A percentile compares a stretch with the other conserved stretches of the same genome.
phyloP scores from a whole-genome alignment of 192 early-diverging fungal genomes.

The Linnemannia hyalina region DNA sequence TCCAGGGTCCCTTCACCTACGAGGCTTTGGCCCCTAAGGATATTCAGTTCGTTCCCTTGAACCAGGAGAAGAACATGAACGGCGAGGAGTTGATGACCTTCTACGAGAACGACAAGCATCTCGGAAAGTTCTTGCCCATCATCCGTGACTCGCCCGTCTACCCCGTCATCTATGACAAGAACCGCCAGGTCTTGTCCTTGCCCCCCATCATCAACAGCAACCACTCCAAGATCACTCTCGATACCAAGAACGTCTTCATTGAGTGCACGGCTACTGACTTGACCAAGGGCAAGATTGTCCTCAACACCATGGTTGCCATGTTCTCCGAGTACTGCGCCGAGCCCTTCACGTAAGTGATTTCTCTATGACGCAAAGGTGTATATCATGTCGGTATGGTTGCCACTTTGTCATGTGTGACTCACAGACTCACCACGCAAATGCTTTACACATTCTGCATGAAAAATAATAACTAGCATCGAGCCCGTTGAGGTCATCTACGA shows the following conservation, averaged over 20 bases:
- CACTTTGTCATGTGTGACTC: neutral
- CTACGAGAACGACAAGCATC: constrained; percentile 88
- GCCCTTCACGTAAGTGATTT: constrained; percentile 83
- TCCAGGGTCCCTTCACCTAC: constrained; percentile 95
- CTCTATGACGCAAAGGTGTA: neutral
- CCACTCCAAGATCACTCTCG: constrained; percentile 95
- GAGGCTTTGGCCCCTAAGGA: constrained; percentile 91
- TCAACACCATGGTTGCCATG: constrained; percentile 96
- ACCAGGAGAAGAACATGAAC: constrained; percentile 90
- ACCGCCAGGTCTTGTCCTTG: constrained; percentile 88
- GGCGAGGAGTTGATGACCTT: constrained; percentile 91
- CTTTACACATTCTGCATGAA: neutral
- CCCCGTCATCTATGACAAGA: constrained; percentile 92
- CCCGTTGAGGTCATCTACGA: constrained; percentile 91
- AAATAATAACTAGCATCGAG: constrained; percentile 75
- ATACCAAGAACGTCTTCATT: constrained; percentile 97
- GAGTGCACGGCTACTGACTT: constrained; percentile 98
- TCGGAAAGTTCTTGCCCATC: constrained; percentile 93
- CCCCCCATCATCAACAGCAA: constrained; percentile 99
- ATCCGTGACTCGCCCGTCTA: constrained; percentile 92
- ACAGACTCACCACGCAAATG: neutral
- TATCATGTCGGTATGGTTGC: neutral
- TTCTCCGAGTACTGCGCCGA: constrained; percentile 94
- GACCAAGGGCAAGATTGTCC: constrained; percentile 93
- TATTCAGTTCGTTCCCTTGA: constrained; percentile 94